phyloP scores from a whole-genome alignment of 2,329 filamentous ascomycete genomes.

The Colletotrichum horii region DNA sequence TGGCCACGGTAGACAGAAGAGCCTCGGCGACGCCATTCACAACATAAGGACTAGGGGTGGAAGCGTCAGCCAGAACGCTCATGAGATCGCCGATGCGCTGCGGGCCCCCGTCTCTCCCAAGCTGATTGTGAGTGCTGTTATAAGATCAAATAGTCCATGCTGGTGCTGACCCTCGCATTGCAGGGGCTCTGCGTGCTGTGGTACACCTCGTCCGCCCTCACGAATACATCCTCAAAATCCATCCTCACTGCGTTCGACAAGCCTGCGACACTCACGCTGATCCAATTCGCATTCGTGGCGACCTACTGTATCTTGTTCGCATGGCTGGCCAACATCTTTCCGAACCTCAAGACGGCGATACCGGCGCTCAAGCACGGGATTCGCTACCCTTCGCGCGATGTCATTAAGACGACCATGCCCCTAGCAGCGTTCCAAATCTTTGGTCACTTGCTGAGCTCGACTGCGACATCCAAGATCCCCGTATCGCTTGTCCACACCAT shows the following conservation, averaged over 20 bases:
- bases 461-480: constrained; percentile 91
- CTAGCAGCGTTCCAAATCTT: constrained; percentile 91
- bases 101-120: constrained; percentile 88
- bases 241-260: constrained; percentile 92
- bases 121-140: constrained; percentile 71
- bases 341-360: constrained; percentile 71
- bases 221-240: constrained; percentile 97
- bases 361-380: constrained; percentile 86
- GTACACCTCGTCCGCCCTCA: constrained; percentile 95
- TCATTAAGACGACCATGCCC: constrained; percentile 87
- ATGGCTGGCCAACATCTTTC: constrained; percentile 75
- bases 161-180: constrained; percentile 9
- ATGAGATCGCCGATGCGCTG: constrained; percentile 90
- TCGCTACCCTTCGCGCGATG: constrained; percentile 77
- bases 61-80: constrained; percentile 90
- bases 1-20: constrained; percentile 79
- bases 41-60: constrained; percentile 81
- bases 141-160: neutral
- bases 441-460: constrained; percentile 92
- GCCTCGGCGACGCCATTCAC: constrained; percentile 84
- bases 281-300: constrained; percentile 94
- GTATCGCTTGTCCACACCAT: constrained; percentile 98
- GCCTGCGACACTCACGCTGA: constrained; percentile 87
- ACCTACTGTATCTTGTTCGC: constrained; percentile 84
- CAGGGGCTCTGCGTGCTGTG: constrained; percentile 87